Evolutionary conservation across 495 filamentous ascomycete species (phyloP).

Genomic region (Penicillium chermesinum): DNA sequence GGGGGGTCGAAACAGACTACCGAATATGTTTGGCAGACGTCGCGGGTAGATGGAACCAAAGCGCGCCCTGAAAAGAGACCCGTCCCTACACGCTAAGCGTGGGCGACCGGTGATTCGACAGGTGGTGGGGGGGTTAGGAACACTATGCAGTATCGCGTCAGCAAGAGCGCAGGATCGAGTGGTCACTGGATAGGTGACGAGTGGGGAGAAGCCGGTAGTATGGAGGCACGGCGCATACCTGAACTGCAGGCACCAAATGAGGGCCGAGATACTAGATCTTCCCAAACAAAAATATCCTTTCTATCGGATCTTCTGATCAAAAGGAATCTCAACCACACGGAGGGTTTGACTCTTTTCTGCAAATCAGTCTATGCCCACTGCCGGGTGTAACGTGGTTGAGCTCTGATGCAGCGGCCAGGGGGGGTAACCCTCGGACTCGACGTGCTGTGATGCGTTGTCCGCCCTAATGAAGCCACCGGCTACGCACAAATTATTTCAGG

Average conservation of each 20-base stretch:
- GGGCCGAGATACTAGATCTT: conserved; percentile 9
- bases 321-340: conserved; percentile 28
- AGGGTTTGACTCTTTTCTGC: conserved; percentile 37
- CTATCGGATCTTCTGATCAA: conserved; percentile 21
- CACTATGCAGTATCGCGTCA: conserved; percentile 44
- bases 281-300: conserved; percentile 14
- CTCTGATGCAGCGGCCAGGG: conserved; percentile 44
- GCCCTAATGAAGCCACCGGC: conserved; percentile 27
- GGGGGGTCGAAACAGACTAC: conserved; percentile 7
- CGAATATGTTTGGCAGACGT: conserved; percentile 26
- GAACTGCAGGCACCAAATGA: conserved; percentile 12
- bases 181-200: conserved; percentile 42
- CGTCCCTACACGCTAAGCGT: conserved; percentile 23
- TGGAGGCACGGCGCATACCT: conserved; percentile 32
- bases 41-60: conserved; percentile 23
- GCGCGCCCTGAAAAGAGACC: conserved; percentile 23
- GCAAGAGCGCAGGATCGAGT: conserved; percentile 36
- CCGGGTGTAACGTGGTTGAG: conserved; percentile 48
- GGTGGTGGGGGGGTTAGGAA: conserved; percentile 27
- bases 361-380: conserved; percentile 32
- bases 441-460: conserved; percentile 46
- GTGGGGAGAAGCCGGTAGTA: conserved; percentile 1
- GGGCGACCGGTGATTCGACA: conserved; percentile 40
- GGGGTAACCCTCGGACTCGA: conserved; percentile 28
- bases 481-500: conserved; percentile 20